phyloP scores from a whole-genome alignment of 1,139 yeast genomes.

The Pichia sp. region DNA sequence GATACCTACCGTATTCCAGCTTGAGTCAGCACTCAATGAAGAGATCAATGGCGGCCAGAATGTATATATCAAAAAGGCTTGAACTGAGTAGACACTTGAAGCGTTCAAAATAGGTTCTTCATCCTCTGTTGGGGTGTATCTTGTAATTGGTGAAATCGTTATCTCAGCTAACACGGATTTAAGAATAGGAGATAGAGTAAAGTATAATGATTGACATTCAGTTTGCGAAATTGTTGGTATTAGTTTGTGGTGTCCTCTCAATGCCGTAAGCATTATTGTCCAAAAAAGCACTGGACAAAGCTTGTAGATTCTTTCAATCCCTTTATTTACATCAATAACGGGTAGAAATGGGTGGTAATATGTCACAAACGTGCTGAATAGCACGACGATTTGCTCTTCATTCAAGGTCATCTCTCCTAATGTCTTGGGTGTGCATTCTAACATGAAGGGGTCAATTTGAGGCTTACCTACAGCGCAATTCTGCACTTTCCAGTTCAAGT shows the following conservation, averaged over 20 bases:
- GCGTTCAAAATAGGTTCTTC: constrained; percentile 82
- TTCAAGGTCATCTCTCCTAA: constrained; percentile 62
- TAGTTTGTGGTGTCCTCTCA: constrained; percentile 48
- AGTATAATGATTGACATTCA: constrained; percentile 36
- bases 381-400: constrained; percentile 55
- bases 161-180: constrained; percentile 80
- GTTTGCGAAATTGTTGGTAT: constrained; percentile 31
- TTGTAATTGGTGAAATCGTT: constrained; percentile 82
- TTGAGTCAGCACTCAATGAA: constrained; percentile 88
- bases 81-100: constrained; percentile 91
- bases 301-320: constrained; percentile 74
- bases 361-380: constrained; percentile 65
- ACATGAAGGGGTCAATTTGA: constrained; percentile 12
- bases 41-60: constrained; percentile 97
- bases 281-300: constrained; percentile 88
- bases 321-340: constrained; percentile 72
- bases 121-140: constrained; percentile 61
- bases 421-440: constrained; percentile 56
- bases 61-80: constrained; percentile 81
- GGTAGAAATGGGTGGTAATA: constrained; percentile 84
- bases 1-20: constrained; percentile 91
- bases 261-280: constrained; percentile 84
- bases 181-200: constrained; percentile 62
- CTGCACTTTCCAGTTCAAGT: constrained; percentile 8
- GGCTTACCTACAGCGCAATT: constrained; percentile 21